Evolutionary conservation across 352 stramenopile species (phyloP), one percentile per base, ranked within the genome.

Genomic region (Phytophthora melonis): DNA sequence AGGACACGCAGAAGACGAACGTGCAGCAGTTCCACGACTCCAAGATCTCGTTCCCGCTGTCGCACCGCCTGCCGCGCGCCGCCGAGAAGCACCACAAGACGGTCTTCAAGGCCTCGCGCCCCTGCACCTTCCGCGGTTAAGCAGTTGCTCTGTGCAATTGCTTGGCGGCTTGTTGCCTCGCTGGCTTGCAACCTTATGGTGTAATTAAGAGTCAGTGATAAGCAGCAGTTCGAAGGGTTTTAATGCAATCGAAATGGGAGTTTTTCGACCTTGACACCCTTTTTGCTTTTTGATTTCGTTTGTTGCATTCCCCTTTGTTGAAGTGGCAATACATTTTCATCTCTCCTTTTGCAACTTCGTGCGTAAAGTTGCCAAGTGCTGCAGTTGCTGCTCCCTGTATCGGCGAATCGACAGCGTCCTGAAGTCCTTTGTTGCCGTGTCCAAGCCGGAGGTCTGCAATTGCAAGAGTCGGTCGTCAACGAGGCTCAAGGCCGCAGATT

Each of bases 51-150:
- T 99, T 99, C 96, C 98, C 98, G 64, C 89, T 99, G 70, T 93
- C 97, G 53, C 98, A 99, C 91, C 97, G 97, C 79, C 95, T 99
- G 62, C 92, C 90, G 66, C 92, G 94, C 58, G 87, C 93, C 57
- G 89, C 94, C 70, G 91, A 86, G 81, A 99, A 99, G 93, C 96
- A 98, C 91, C 97, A 91, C 86, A 98, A 88, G 86, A 94, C 88
- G 73, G 96, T 96, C 50, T 99, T 99, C 93, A 98, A 98, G 84
- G 98, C 97, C 78, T 93, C 92, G 63, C 91, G 97, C 75, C 98
- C 98, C 73, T 98, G 92, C 82, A 99, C 98, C 61, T 99, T 98
- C 96, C 97, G 98, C 88, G 94, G 95, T 93, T 99, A 99, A 72
- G 16, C 59, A 50, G 1, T 50, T 63, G 50, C 23, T 30, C 19